Evolutionary conservation across 768 basidiomycete genomes (phyloP).

Genomic region (Flagelloscypha sp.): DNA sequence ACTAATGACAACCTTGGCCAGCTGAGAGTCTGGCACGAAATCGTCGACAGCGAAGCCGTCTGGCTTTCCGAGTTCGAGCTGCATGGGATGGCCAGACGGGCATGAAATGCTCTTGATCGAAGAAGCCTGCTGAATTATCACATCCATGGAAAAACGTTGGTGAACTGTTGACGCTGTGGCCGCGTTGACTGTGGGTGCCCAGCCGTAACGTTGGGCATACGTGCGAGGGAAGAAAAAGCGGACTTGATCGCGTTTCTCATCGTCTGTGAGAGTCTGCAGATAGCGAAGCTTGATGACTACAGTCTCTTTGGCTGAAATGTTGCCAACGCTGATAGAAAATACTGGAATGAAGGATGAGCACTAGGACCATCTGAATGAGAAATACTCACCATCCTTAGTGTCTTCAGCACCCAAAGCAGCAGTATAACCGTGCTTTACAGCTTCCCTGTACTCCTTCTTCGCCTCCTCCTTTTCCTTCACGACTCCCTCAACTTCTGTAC

Average conservation of each 20-base stretch:
- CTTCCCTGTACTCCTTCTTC: slow-evolving; percentile 8
- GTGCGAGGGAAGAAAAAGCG: slow-evolving; percentile 7
- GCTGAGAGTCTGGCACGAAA: too few relatives aligned
- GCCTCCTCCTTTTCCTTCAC: slow-evolving; percentile 12
- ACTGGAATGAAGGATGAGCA: slow-evolving; percentile 8
- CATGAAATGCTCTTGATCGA: too few relatives aligned
- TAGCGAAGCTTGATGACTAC: slow-evolving; percentile 3
- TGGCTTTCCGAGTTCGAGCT: too few relatives aligned
- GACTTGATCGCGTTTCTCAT: slow-evolving; percentile 4
- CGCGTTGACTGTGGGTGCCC: too few relatives aligned
- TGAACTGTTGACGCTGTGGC: too few relatives aligned
- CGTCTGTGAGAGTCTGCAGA: slow-evolving; percentile 1
- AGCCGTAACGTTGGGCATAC: slow-evolving; percentile 12
- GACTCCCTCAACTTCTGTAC: slow-evolving; percentile 8
- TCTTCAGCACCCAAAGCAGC: slow-evolving; percentile 6
- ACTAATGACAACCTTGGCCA: too few relatives aligned
- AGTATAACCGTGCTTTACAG: slow-evolving; percentile 9
- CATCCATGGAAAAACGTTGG: too few relatives aligned
- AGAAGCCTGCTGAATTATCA: too few relatives aligned
- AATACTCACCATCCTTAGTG: slow-evolving; percentile 6
- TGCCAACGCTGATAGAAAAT: slow-evolving; percentile 11
- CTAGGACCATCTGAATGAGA: neutral
- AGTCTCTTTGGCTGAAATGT: slow-evolving; percentile 1
- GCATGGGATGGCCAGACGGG: too few relatives aligned
- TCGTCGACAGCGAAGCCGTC: too few relatives aligned